Base-by-base conservation (phyloP, 169 alveolate genomes). In the Babesia ovis region DNA sequence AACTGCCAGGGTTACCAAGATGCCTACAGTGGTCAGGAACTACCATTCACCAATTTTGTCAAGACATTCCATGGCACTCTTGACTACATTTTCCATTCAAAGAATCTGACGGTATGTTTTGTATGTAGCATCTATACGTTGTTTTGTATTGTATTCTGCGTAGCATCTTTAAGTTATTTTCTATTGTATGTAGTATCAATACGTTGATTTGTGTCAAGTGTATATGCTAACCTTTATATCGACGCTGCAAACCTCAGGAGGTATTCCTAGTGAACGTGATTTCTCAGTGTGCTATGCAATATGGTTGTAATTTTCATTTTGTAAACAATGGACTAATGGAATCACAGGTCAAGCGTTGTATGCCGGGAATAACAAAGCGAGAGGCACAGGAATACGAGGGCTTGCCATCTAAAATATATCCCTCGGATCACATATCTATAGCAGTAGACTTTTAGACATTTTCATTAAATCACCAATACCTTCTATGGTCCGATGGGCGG, bases 381-480 rank as follows among this genome's bases (percentile, higher is more conserved):
- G 88, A 80, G 14, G 88, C 84, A 27, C 32, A 56, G 39, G 79
- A 80, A 37, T 61, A 29, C 51, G 70, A 50, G 27, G 88, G 88
- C 8, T 54, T 80, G 37, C 88, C 88, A 0, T 80, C 88, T 27
- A 57, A 70, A 64, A 27, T 80, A 46, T 80, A 80, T 37, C 88
- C 88, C 3, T 80, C 88, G 27, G 88, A 80, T 43, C 88, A 80
- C 79, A 45, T 80, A 14, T 80, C 88, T 6, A 80, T 80, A 29
- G 88, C 84, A 1, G 88, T 39, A 8, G 88, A 80, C 59, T 80
- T 80, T 80, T 68, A 80, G 61, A n/a, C 23, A 29, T 35, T 32
- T n/a, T n/a, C n/a, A n/a, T n/a, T n/a, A n/a, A n/a, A n/a, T n/a
- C n/a, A n/a, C n/a, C n/a, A n/a, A n/a, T n/a, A n/a, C n/a, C n/a